Conservation (phyloP, 192 early-diverging fungal genomes). For the Rhizophlyctis rosea region DNA sequence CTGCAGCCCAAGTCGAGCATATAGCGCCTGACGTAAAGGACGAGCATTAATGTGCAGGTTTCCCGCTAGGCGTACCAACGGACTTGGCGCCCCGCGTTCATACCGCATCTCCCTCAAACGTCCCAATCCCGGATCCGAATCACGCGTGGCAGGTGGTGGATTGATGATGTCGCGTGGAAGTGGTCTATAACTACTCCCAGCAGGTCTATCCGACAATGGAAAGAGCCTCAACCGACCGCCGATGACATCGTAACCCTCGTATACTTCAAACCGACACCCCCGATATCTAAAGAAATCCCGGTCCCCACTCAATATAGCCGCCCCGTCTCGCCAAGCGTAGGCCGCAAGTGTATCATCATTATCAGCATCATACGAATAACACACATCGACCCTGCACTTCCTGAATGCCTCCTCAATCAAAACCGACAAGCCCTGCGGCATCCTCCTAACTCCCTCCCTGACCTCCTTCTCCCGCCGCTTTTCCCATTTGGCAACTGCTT, state of each 20-base stretch:
- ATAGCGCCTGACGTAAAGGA: constrained; percentile 24
- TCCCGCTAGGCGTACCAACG: background rate
- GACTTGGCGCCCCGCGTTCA: background rate
- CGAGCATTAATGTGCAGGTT: constrained; percentile 2
- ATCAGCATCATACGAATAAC: constrained; percentile 17
- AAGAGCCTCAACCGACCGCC: no score
- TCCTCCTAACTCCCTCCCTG: background rate
- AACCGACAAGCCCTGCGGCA: background rate
- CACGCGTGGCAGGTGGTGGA: background rate
- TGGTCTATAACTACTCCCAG: background rate
- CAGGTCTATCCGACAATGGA: background rate
- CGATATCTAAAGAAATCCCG: constrained; percentile 22
- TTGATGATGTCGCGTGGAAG: background rate
- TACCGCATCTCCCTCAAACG: background rate
- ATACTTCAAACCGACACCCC: background rate
- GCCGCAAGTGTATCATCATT: constrained; percentile 25
- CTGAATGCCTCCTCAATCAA: constrained; percentile 13
- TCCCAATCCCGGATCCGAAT: background rate
- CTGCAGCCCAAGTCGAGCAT: constrained; percentile 9
- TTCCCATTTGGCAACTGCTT: constrained; percentile 14
- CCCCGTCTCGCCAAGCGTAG: constrained; percentile 17
- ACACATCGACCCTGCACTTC: constrained; percentile 11
- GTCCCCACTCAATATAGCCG: constrained; percentile 12
- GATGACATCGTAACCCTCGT: background rate
- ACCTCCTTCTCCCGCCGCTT: constrained; percentile 7